Percentiles rank a stretch among this genome's conserved stretches.
phyloP scores from a whole-genome alignment of 768 basidiomycete genomes.

The Amanita inopinata region DNA sequence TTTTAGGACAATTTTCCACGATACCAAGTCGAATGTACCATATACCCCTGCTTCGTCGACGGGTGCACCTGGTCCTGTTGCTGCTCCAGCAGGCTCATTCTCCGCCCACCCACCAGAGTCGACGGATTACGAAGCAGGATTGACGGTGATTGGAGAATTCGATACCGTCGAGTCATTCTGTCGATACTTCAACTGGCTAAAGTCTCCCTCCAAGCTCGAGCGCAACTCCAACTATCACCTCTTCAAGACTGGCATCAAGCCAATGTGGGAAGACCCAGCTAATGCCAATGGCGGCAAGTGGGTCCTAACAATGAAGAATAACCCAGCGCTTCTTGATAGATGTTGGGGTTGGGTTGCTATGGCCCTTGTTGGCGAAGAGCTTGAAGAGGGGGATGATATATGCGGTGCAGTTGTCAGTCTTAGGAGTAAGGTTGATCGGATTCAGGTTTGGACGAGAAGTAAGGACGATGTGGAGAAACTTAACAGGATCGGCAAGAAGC shows the following conservation, averaged over 20 bases:
- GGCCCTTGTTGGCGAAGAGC: conserved; percentile 82
- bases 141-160: conserved; percentile 84
- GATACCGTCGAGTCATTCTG: conserved; percentile 86
- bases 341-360: conserved; percentile 89
- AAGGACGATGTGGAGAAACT: conserved; percentile 82
- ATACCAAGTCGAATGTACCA: conserved; percentile 68
- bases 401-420: conserved; percentile 84
- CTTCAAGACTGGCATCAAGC: conserved; percentile 90
- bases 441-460: conserved; percentile 84
- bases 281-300: conserved; percentile 92
- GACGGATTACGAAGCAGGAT: conserved; percentile 72
- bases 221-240: conserved; percentile 91
- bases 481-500: conserved; percentile 75
- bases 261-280: conserved; percentile 95
- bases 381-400: conserved; percentile 64
- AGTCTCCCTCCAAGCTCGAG: conserved; percentile 81
- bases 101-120: conserved; percentile 47
- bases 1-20: conserved; percentile 81
- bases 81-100: conserved; percentile 21
- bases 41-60: conserved; percentile 36
- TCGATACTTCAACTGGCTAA: conserved; percentile 90
- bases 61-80: conserved; percentile 14
- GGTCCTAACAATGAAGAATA: conserved; percentile 89
- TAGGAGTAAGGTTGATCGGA: conserved; percentile 78
- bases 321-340: conserved; percentile 67